A percentile compares a stretch with the other conserved stretches of the same genome.
Conservation (phyloP, 2,329 filamentous ascomycete species). For the Aspergillus fumigatus region DNA sequence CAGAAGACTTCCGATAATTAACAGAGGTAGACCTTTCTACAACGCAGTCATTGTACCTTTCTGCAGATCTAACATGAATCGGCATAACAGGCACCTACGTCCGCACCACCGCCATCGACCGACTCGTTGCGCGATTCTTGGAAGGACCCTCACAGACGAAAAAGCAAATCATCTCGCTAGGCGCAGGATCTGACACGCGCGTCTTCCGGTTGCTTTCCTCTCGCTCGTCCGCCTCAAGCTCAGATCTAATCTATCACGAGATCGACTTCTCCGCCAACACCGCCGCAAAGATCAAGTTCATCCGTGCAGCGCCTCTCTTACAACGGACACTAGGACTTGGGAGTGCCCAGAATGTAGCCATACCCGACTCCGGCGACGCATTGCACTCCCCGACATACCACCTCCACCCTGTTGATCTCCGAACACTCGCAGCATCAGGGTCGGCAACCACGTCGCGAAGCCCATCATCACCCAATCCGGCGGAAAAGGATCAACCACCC, state of each 20-base stretch:
- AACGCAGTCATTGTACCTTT: constrained; percentile 7
- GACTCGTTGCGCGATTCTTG: constrained; percentile 69
- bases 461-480: constrained; percentile 17
- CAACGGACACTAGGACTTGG: constrained; percentile 28
- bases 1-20: constrained; percentile 83
- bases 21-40: constrained; percentile 60
- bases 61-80: neutral
- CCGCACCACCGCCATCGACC: constrained; percentile 77
- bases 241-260: constrained; percentile 74
- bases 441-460: constrained; percentile 16
- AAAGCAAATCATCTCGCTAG: constrained; percentile 81
- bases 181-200: constrained; percentile 89
- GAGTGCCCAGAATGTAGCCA: constrained; percentile 25
- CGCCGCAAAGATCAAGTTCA: constrained; percentile 56
- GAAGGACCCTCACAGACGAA: constrained; percentile 20
- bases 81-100: constrained; percentile 73
- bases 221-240: constrained; percentile 29
- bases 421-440: constrained; percentile 44
- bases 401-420: constrained; percentile 66
- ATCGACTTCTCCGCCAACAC: constrained; percentile 79
- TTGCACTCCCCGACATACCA: constrained; percentile 47
- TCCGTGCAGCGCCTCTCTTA: constrained; percentile 30
- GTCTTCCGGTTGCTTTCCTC: constrained; percentile 67
- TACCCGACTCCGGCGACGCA: constrained; percentile 37
- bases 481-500: constrained; percentile 5